phyloP scores from a whole-genome alignment of 305 asterid species.

The Fraxinus dipetala region DNA sequence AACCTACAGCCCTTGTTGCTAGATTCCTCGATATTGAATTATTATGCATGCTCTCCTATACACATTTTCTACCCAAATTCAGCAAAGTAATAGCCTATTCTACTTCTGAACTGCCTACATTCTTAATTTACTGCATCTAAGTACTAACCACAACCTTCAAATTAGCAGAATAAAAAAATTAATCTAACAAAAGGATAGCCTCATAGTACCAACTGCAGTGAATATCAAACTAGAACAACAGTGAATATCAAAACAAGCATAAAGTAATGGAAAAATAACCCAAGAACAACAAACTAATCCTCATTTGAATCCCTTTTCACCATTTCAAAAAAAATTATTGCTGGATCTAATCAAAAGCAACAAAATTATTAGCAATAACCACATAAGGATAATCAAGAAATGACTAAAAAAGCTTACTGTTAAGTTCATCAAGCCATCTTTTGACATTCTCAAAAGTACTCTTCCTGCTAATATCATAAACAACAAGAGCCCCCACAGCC shows the following conservation, averaged over 20 bases:
- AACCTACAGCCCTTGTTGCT: not conserved
- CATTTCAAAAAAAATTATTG: not conserved
- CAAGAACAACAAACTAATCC: not conserved
- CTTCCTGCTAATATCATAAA: conserved; percentile 59
- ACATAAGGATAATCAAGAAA: not conserved
- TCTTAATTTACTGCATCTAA: not conserved
- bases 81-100: not conserved
- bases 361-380: not conserved
- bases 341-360: not conserved
- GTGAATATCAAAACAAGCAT: not conserved
- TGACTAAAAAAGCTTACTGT: conserved; percentile 34
- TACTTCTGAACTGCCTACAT: not conserved
- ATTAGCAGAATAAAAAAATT: not conserved
- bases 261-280: not conserved
- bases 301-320: not conserved
- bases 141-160: not conserved
- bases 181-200: not conserved
- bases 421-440: conserved; percentile 74
- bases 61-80: not conserved
- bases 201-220: not conserved
- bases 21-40: not conserved
- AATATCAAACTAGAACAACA: not conserved
- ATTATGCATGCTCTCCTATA: not conserved
- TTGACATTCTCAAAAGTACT: conserved; percentile 51
- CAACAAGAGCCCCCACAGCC: conserved; percentile 72